Evolutionary conservation across 108 stramenopile species (phyloP), one percentile per base, ranked within the genome.

Genomic region (Cylindrotheca fusiformis): DNA sequence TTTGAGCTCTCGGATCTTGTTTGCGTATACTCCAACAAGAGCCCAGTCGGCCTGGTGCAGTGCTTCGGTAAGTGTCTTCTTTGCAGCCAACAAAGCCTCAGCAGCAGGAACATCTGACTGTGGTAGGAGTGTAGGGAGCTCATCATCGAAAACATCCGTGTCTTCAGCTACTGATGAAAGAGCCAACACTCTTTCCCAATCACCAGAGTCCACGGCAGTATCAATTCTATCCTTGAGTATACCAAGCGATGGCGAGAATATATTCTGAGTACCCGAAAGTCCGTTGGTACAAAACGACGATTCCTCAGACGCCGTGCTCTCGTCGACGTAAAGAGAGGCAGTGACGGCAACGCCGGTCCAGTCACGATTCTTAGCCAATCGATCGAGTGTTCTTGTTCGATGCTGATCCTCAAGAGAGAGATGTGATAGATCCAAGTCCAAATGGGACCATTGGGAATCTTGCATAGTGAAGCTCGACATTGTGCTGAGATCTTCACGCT

Each of bases 311-410:
- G 57, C 57, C 2, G 33, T 36, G 24, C 71, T 72, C 32, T 72
- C 71, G 12, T 64, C 71, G 18, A 64, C 71, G 25, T 72, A 72
- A 2, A 72, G 46, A 3, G 71, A 63, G 21, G 71, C 63, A 29
- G 71, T 72, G 4, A 72, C 71, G 14, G 71, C 71, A 28, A 72
- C 57, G 6, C 71, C 64, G 4, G 71, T 72, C 71, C 71, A 72
- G 36, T 72, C 71, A 4, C 58, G 60, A 28, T 23, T 65, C 22
- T 52, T 32, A 32, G 58, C 54, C 20, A 72, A 47, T 23, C 59
- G 64, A 31, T 72, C 71, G 0, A 72, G 44, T 18, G 60, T 72
- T 30, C 32, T 65, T 8, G 64, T 47, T 17, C 71, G 71, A 20
- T 72, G 58, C 28, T 45, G 50, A 54, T 72, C 71, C 28, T 65